Base-by-base conservation (phyloP, 169 alveolate species). In the Plasmodium relictum region DNA sequence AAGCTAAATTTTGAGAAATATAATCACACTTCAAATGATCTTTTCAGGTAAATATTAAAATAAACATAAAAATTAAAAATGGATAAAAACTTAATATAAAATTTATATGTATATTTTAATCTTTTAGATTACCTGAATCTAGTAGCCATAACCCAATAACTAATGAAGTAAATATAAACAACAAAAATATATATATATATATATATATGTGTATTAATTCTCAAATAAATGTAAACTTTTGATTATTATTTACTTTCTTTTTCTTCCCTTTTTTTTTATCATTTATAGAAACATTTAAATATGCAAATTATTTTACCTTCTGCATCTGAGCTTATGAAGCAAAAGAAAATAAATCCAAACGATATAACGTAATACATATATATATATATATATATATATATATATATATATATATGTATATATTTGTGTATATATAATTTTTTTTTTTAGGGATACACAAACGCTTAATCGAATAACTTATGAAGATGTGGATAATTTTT, bases 271-370 rank as follows among this genome's bases (percentile, higher is more conserved):
- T 42, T 42, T 18, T 9, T 48, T n/a, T 22, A 16, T 18, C 6
- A n/a, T 54, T 56, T 85, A n/a, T 66, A 65, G 68, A 74, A 91
- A 50, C 78, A 65, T 12, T 41, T 22, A 16, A 59, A 88, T 45
- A 59, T 69, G 72, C 63, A 37, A 87, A 70, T 85, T 6, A 70
- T 85, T 16, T 48, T 85, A 9, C 92, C 92, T 8, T 85, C 92
- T 50, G 92, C 92, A 42, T 68, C 86, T 9, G 92, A 85, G 45
- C 7, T 85, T 26, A 70, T 85, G 92, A 61, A 59, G 18, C 62
- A 70, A 42, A 31, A 85, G 20, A 68, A 71, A 42, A 20, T 85
- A 85, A 71, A n/a, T 22, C 92, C 87, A 16, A 54, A 12, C 2
- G 87, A 85, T 39, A 85, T 85, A 22, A 85, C 44, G 92, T 85